Evolutionary conservation across 345 rosid genomes (phyloP), one percentile per base, ranked within the genome.

Genomic region (Arabidopsis suecica): DNA sequence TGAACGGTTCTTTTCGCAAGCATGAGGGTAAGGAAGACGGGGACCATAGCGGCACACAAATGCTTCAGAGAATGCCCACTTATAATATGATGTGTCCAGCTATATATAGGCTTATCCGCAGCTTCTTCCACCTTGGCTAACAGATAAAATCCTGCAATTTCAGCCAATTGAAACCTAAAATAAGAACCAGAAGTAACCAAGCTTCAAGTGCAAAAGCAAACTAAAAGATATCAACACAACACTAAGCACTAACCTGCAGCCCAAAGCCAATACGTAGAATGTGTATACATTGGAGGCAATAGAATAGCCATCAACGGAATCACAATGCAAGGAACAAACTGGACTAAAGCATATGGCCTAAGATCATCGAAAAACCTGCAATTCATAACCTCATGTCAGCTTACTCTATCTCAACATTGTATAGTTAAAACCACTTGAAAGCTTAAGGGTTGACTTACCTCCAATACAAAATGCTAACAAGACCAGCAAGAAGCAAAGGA

Each of bases 31-130:
- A 95, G 82, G 82, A 95, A 88, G 59, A 90, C 79, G 1, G 97
- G 97, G 77, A 92, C 99, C 97, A 89, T 90, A 32, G 99, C 99
- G 4, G 97, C 97, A 23, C 88, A 95, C 66, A 95, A 70, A 75
- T 95, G 99, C 84, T 92, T 92, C 38, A 92, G 78, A 20, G 97
- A 90, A 78, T 94, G 98, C 20, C 97, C 98, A 79, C 98, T 88
- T 8, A 94, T 79, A 67, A 89, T 77, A 48, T 95, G 86, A 74
- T 82, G 86, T 25, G 96, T 95, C 97, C 88, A 92, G 22, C 78
- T 76, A 33, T 91, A 91, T 28, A 92, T 92, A 13, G 84, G 84
- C 80, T 90, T 89, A 81, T 95, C 97, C 44, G 83, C 82, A 23
- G 97, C 96, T 82, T 95, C 99, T 85, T 89, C 99, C 20, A 90